phyloP scores from a whole-genome alignment of 768 basidiomycete species.

The Chiua virens region DNA sequence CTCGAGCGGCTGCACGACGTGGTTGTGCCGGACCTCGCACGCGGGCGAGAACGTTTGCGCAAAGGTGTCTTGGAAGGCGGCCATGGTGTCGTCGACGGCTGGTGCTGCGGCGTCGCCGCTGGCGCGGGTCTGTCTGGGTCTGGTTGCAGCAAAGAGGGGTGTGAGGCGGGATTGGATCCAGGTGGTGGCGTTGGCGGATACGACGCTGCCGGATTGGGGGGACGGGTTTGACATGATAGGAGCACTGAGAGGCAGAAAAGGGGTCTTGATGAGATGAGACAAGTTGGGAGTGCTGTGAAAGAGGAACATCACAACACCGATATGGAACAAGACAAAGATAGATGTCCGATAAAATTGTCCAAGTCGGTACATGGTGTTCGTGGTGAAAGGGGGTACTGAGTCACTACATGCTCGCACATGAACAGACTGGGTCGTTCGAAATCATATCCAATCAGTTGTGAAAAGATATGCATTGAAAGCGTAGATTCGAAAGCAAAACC shows the following conservation, averaged over 20 bases:
- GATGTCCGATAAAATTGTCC: background rate
- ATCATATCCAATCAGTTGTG: too few species aligned
- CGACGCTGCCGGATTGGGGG: too few species aligned
- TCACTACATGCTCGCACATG: too few species aligned
- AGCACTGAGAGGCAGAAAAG: background rate
- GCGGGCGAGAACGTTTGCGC: constrained; percentile 32
- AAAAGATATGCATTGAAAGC: constrained; percentile 11
- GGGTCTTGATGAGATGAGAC: too few species aligned
- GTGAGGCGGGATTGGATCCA: constrained; percentile 33
- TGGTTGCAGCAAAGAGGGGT: too few species aligned
- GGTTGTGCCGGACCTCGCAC: constrained; percentile 36
- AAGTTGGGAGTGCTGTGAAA: background rate
- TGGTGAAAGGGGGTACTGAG: too few species aligned
- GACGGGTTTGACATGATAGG: background rate
- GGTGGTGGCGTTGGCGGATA: constrained; percentile 5
- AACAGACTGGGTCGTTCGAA: too few species aligned
- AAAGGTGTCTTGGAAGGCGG: constrained; percentile 18
- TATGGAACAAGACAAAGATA: constrained; percentile 2
- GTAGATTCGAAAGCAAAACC: constrained; percentile 13
- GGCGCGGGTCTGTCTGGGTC: too few species aligned
- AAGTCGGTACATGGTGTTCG: background rate
- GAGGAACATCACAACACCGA: background rate
- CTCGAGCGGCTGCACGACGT: constrained; percentile 21
- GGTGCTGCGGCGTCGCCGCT: constrained; percentile 22
- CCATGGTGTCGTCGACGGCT: constrained; percentile 8